phyloP scores from a whole-genome alignment of 2,329 filamentous ascomycete species.

The Stylonectria norvegica region DNA sequence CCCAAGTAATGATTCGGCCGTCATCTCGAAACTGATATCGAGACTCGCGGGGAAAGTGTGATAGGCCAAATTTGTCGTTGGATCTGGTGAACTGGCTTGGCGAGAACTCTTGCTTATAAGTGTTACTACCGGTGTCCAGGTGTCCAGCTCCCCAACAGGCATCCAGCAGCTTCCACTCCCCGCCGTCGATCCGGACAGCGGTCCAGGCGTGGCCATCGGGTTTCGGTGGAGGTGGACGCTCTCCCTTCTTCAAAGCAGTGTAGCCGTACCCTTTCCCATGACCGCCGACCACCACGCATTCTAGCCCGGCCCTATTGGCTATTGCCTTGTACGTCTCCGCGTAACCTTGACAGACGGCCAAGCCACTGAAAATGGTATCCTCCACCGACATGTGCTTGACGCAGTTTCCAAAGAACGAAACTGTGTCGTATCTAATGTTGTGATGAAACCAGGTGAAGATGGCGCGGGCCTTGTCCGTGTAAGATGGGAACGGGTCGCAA shows the following conservation, averaged over 20 bases:
- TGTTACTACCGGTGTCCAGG: slow-evolving; percentile 47
- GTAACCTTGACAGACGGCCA: slow-evolving; percentile 90
- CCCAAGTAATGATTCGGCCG: slow-evolving; percentile 67
- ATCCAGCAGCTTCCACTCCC: slow-evolving; percentile 88
- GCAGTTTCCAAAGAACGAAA: slow-evolving; percentile 71
- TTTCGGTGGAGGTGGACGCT: slow-evolving; percentile 61
- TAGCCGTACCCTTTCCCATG: slow-evolving; percentile 87
- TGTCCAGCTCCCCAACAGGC: slow-evolving; percentile 88
- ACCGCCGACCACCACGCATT: slow-evolving; percentile 70
- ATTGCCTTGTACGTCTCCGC: slow-evolving; percentile 77
- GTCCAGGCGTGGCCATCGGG: slow-evolving; percentile 83
- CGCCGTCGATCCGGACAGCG: slow-evolving; percentile 80
- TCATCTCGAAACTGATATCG: slow-evolving; percentile 72
- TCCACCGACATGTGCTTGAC: slow-evolving; percentile 66
- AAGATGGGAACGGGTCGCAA: slow-evolving; percentile 73
- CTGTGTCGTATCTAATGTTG: slow-evolving; percentile 82
- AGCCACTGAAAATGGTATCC: slow-evolving; percentile 70
- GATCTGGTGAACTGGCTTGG: slow-evolving; percentile 56
- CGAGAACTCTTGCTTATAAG: slow-evolving; percentile 67
- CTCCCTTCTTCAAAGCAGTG: slow-evolving; percentile 56
- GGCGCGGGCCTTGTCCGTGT: slow-evolving; percentile 85
- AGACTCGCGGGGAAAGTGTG: slow-evolving; percentile 72
- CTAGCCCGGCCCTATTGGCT: slow-evolving; percentile 73
- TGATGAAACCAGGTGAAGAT: slow-evolving; percentile 96
- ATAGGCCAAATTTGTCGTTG: slow-evolving; percentile 78